phyloP scores from a whole-genome alignment of 1,284 basidiomycete genomes.

The Cryptococcus neoformans region DNA sequence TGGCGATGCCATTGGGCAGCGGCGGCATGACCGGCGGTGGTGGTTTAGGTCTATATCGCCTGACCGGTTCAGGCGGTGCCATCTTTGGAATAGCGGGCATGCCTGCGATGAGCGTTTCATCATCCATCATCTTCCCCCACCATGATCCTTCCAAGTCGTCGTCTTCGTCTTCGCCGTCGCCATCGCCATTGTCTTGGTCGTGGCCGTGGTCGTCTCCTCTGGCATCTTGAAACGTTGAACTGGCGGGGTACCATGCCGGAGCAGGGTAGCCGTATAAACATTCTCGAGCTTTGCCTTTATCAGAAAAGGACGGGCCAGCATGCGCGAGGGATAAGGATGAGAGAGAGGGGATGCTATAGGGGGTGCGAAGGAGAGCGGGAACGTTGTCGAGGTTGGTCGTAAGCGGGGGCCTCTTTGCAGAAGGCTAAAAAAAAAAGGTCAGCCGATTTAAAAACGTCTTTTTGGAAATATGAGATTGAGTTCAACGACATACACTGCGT shows the following conservation, averaged over 20 bases:
- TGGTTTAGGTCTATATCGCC: constrained; percentile 1
- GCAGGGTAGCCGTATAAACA: constrained; percentile 27
- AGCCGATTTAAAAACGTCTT: not conserved
- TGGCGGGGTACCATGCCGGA: constrained; percentile 41
- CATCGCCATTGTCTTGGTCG: not conserved
- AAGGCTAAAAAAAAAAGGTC: constrained; percentile 16
- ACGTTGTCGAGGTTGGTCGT: constrained; percentile 35
- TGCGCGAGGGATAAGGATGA: constrained; percentile 28
- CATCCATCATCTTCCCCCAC: constrained; percentile 40
- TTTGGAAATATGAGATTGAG: no score
- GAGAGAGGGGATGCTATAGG: constrained; percentile 55
- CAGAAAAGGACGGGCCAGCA: constrained; percentile 38
- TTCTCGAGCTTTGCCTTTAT: constrained; percentile 44
- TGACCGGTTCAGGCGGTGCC: constrained; percentile 11
- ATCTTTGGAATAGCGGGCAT: constrained; percentile 39
- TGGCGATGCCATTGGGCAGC: not conserved
- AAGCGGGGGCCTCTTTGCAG: constrained; percentile 41
- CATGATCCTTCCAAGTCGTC: constrained; percentile 39
- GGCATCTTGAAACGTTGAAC: no score
- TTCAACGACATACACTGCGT: constrained; percentile 8
- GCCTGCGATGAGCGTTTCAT: constrained; percentile 37
- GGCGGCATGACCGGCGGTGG: not conserved
- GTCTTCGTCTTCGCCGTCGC: constrained; percentile 25
- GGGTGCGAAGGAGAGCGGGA: constrained; percentile 62
- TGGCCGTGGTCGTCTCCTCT: no score